Evolutionary conservation across 2,329 filamentous ascomycete species (phyloP).

Genomic region (Aureobasidium musti): DNA sequence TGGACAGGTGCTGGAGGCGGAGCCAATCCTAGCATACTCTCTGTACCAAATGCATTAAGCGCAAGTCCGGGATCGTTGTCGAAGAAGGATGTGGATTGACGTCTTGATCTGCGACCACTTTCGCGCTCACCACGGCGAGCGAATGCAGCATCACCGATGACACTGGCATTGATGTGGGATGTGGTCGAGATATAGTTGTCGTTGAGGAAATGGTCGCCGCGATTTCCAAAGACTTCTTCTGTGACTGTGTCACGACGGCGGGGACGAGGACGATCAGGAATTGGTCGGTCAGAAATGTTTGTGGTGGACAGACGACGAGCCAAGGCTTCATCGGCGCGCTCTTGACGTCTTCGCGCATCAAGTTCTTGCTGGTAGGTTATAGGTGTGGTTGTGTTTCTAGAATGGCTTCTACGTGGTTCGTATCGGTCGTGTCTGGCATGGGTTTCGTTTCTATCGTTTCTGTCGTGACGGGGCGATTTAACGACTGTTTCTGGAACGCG

Average conservation of each 20-base stretch:
- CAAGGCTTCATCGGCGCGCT: constrained; percentile 53
- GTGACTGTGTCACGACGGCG: constrained; percentile 42
- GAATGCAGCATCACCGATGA: constrained; percentile 40
- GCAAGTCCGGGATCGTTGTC: constrained; percentile 37
- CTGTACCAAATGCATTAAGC: constrained; percentile 41
- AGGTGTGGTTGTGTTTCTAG: constrained; percentile 29
- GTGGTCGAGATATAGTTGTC: constrained; percentile 55
- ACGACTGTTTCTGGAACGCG: constrained; percentile 48
- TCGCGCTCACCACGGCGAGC: constrained; percentile 39
- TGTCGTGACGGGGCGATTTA: constrained; percentile 41
- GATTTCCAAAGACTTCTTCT: constrained; percentile 49
- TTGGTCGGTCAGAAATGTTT: constrained; percentile 35
- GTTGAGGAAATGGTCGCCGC: constrained; percentile 61
- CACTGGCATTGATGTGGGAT: constrained; percentile 35
- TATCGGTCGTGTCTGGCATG: constrained; percentile 5
- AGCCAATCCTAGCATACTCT: constrained; percentile 39
- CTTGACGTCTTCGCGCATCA: constrained; percentile 46
- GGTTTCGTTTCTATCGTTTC: constrained; percentile 28
- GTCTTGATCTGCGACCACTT: constrained; percentile 36
- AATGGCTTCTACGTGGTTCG: constrained; percentile 22
- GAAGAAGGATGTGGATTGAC: constrained; percentile 32
- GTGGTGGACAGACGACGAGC: constrained; percentile 56
- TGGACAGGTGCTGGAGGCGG: constrained; percentile 1
- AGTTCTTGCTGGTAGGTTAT: constrained; percentile 44
- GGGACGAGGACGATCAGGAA: constrained; percentile 34